A percentile compares a stretch with the other conserved stretches of the same genome.
Conservation (phyloP, 2,329 filamentous ascomycete species). For the Blumeria graminis region DNA sequence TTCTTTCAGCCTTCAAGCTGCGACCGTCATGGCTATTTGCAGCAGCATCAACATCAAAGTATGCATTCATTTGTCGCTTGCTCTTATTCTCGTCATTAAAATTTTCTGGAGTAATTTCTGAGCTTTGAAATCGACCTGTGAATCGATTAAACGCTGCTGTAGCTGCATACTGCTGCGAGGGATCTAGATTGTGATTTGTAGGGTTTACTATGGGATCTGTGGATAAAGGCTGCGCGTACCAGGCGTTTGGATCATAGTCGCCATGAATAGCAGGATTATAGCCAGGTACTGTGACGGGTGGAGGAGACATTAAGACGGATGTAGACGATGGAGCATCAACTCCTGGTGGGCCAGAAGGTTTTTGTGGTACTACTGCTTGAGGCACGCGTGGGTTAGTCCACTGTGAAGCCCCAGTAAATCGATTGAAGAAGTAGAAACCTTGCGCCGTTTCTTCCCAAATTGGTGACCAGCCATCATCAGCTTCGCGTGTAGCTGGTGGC, state of each 20-base stretch:
- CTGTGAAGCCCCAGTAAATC: constrained; percentile 48
- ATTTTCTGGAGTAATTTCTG: constrained; percentile 42
- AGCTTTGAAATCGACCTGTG: constrained; percentile 59
- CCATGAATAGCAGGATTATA: constrained; percentile 95
- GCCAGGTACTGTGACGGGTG: constrained; percentile 22
- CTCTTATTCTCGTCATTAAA: constrained; percentile 78
- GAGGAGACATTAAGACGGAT: constrained; percentile 10
- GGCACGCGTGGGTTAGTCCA: constrained; percentile 72
- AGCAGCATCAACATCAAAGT: constrained; percentile 85
- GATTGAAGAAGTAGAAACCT: constrained; percentile 68
- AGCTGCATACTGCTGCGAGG: constrained; percentile 32
- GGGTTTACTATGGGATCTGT: constrained; percentile 15
- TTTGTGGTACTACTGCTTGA: constrained; percentile 11
- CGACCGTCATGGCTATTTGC: constrained; percentile 76
- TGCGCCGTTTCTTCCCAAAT: constrained; percentile 47
- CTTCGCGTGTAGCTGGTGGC: constrained; percentile 22
- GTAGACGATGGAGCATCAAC: constrained; percentile 13
- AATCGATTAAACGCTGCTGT: constrained; percentile 74
- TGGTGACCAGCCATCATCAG: constrained; percentile 58
- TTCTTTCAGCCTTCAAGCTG: constrained; percentile 76
- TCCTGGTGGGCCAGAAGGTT: constrained; percentile 11
- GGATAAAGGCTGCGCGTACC: constrained; percentile 48
- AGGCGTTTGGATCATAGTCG: constrained; percentile 86
- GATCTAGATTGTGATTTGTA: constrained; percentile 14
- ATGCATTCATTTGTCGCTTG: constrained; percentile 70